Percentiles rank a stretch among this genome's conserved stretches.
Conservation (phyloP, 2,329 filamentous ascomycete species). For the Exophiala bonariae region DNA sequence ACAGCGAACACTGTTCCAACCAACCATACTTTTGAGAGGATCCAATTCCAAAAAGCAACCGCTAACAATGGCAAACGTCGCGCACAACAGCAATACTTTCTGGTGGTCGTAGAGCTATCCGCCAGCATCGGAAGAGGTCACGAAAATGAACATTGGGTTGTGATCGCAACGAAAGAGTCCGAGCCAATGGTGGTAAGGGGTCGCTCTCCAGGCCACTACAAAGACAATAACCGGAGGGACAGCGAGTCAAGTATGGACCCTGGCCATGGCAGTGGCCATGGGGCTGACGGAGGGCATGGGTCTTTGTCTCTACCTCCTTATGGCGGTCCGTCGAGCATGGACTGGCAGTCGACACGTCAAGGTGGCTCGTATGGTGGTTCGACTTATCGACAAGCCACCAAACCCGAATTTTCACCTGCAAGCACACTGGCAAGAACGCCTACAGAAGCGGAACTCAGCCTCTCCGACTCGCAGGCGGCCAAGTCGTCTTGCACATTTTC, state of each 20-base stretch:
- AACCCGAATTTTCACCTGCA: conserved; percentile 16
- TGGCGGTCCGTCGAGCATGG: conserved; percentile 13
- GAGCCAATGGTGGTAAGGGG: conserved; percentile 86
- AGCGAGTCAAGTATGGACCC: conserved; percentile 72
- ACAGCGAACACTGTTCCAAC: conserved; percentile 31
- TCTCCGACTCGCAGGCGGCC: conserved; percentile 16
- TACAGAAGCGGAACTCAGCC: conserved; percentile 15
- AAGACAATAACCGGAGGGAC: conserved; percentile 63
- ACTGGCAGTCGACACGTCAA: conserved; percentile 11
- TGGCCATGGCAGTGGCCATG: conserved; percentile 58
- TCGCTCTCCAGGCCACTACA: conserved; percentile 78
- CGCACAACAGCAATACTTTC: conserved; percentile 89
- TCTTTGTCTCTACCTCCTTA: conserved; percentile 7
- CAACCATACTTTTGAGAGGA: conserved; percentile 76
- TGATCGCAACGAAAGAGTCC: conserved; percentile 71
- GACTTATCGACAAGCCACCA: conserved; percentile 19
- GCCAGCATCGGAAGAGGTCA: conserved; percentile 58
- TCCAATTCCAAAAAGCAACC: conserved; percentile 92
- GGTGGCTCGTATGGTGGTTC: conserved; percentile 19
- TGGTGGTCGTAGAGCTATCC: conserved; percentile 82
- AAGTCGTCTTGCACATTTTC: conserved; percentile 20
- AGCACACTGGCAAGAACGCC: conserved; percentile 13
- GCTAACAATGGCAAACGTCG: conserved; percentile 91
- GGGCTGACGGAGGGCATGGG: conserved; percentile 34
- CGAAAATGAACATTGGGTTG: conserved; percentile 61